A percentile compares a stretch with the other conserved stretches of the same genome.
Conservation (phyloP, 2,329 filamentous ascomycete genomes). For the Incumbomyces lentus region DNA sequence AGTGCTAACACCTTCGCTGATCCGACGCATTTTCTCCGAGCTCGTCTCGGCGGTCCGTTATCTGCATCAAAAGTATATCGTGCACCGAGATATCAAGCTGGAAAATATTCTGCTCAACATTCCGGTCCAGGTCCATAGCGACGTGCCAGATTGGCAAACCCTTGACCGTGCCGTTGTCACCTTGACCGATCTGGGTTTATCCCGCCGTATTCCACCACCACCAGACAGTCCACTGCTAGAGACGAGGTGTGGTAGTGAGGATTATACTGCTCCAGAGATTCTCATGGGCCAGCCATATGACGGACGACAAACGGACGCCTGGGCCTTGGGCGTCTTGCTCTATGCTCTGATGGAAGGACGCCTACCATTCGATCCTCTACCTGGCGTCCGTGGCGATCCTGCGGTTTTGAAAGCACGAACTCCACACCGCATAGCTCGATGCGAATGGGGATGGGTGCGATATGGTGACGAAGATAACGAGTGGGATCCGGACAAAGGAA, state of each 20-base stretch:
- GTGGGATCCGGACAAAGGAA: conserved; percentile 61
- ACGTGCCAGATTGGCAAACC: conserved; percentile 56
- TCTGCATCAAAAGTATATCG: conserved; percentile 73
- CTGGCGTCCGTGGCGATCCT: conserved; percentile 61
- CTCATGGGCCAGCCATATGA: conserved; percentile 93
- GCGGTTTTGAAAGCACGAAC: conserved; percentile 69
- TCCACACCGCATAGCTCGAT: conserved; percentile 86
- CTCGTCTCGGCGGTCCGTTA: conserved; percentile 76
- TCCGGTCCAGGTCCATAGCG: conserved; percentile 55
- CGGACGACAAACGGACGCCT: conserved; percentile 81
- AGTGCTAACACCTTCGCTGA: conserved; percentile 55
- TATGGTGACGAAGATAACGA: conserved; percentile 78
- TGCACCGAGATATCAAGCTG: conserved; percentile 94
- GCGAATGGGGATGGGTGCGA: conserved; percentile 90
- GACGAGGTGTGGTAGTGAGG: conserved; percentile 88
- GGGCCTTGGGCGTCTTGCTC: conserved; percentile 85
- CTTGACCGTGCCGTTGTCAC: conserved; percentile 79
- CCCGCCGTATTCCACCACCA: conserved; percentile 62
- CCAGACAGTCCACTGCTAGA: conserved; percentile 77
- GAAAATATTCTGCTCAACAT: conserved; percentile 95
- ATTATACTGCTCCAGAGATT: conserved; percentile 94
- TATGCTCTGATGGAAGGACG: conserved; percentile 91
- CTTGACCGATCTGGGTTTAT: conserved; percentile 83
- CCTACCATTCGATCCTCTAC: conserved; percentile 82
- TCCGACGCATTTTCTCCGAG: conserved; percentile 83